Evolutionary conservation across 257 asterid genomes (phyloP), one percentile per base, ranked within the genome.

Genomic region (Nemophila menziesii): DNA sequence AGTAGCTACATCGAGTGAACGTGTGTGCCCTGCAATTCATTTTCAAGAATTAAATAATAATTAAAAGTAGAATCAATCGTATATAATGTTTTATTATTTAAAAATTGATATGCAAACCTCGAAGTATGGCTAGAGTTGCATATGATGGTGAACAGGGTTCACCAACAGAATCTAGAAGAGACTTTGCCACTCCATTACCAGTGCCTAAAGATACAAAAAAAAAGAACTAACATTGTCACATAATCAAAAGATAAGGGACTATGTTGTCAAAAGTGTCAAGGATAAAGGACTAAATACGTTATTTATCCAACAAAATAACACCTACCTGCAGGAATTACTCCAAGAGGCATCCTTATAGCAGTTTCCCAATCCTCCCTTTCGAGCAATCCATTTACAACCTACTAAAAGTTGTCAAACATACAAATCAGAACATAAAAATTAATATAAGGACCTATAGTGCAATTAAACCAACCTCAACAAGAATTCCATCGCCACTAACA

Each of bases 341-440:
- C 98, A 43, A 90, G 80, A 58, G 98, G 92, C 51, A 58, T 84
- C 70, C 16, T 71, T 47, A 84, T 78, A 39, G 94, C 95, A 21
- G 60, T 60, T 1, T 55, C 52, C 98, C 98, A 89, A 42, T 89
- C 98, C 72, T 73, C 73, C 84, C 98, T 74, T 47, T 56, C 58
- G 19, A 89, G 98, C 73, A 89, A 73, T 64, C 98, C 98, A 63
- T 84, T 89, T 39, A 89, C 66, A 47, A 84, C 94, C 98, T 89
- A 80, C 76, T 73, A 77, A 64, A 67, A 66, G 44, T 55, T 49
- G 20, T 51, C 61, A 57, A 17, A 46, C 51, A 55, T 51, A 66
- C 50, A 60, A 49, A 43, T 40, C 61, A 52, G 49, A 54, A 11
- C 29, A 36, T 22, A 55, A 34, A 54, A 54, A 52, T 63, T 70